These are phyloP conservation scores for Amylostereum chailletii DNA, from an alignment of 1,284 basidiomycete genomes.

Conservation along the genomic window DNA sequence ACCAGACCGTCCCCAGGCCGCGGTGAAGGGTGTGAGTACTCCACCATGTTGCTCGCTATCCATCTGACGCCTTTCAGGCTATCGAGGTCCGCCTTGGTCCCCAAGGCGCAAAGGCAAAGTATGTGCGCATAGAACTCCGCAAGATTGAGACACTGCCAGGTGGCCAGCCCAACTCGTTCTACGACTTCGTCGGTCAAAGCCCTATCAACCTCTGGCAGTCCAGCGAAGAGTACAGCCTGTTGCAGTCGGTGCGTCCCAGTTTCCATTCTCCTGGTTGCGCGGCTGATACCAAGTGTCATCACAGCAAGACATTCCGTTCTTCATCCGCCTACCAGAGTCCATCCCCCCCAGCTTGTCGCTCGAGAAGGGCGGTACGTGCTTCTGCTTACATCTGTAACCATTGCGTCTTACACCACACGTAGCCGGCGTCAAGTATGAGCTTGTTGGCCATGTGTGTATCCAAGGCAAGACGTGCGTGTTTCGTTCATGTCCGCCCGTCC, in stretches of 20 bases:
- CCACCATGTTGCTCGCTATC: constrained; percentile 2
- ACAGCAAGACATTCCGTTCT: constrained; percentile 71
- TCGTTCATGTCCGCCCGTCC: not conserved
- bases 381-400: not conserved
- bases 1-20: constrained; percentile 64
- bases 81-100: constrained; percentile 71
- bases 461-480: constrained; percentile 67
- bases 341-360: constrained; percentile 76
- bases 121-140: constrained; percentile 80
- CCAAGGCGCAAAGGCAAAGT: constrained; percentile 80
- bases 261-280: not conserved
- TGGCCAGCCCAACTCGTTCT: constrained; percentile 58
- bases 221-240: constrained; percentile 59
- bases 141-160: constrained; percentile 78
- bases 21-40: constrained; percentile 70
- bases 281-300: constrained; percentile 1
- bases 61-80: constrained; percentile 34
- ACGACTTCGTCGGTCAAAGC: constrained; percentile 64
- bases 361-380: constrained; percentile 50
- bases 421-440: constrained; percentile 80
- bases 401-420: constrained; percentile 7
- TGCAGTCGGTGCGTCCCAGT: constrained; percentile 50
- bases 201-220: constrained; percentile 66
- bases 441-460: constrained; percentile 74
- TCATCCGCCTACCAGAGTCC: constrained; percentile 78